Conservation (phyloP, 805 yeast genomes). For the Lachancea nothofagi region DNA sequence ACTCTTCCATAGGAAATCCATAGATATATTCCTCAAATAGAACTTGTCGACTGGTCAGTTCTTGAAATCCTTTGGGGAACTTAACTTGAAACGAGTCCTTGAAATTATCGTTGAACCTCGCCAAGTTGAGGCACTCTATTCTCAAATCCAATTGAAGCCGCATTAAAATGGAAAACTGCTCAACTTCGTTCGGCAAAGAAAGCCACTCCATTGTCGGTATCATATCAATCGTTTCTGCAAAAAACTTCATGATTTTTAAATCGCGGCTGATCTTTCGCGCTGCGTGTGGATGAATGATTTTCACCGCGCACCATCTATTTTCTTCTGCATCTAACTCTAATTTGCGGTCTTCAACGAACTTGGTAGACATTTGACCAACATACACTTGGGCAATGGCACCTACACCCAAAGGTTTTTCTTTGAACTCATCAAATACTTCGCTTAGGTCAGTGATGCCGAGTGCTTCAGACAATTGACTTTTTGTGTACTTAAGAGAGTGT, state of each 20-base stretch:
- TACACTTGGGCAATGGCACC: conserved; percentile 99
- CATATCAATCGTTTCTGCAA: conserved; percentile 62
- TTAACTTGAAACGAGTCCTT: conserved; percentile 50
- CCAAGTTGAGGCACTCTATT: conserved; percentile 79
- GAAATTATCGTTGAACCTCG: conserved; percentile 67
- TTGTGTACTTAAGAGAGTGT: conserved; percentile 63
- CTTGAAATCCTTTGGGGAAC: conserved; percentile 73
- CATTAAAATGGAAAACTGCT: conserved; percentile 82
- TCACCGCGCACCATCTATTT: conserved; percentile 71
- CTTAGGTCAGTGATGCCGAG: conserved; percentile 54
- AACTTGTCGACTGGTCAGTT: conserved; percentile 61
- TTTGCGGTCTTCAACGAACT: conserved; percentile 35
- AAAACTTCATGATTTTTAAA: conserved; percentile 72
- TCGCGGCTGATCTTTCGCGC: conserved; percentile 70
- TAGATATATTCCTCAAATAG: conserved; percentile 80
- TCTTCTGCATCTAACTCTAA: conserved; percentile 11
- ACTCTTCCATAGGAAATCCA: conserved; percentile 75
- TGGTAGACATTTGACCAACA: conserved; percentile 54
- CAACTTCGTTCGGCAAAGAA: conserved; percentile 89
- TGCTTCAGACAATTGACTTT: conserved; percentile 49
- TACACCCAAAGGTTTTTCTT: conserved; percentile 79
- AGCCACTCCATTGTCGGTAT: conserved; percentile 98
- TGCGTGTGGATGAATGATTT: conserved; percentile 88
- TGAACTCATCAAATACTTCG: conserved; percentile 75
- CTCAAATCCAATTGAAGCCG: conserved; percentile 80